Evolutionary conservation across 768 basidiomycete species (phyloP).

Genomic region (Russula sp.): DNA sequence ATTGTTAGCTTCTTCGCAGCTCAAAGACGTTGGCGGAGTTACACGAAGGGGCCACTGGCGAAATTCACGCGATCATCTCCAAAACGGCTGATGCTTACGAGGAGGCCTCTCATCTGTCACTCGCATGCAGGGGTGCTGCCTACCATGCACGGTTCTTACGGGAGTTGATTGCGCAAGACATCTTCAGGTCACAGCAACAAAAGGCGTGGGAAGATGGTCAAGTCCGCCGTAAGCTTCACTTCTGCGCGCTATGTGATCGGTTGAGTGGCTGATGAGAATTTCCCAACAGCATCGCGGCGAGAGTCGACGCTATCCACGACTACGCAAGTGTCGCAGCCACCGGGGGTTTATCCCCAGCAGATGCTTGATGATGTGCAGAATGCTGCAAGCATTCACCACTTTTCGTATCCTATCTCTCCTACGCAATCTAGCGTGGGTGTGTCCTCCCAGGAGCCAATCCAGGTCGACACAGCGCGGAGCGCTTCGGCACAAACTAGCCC

Average conservation of each 20-base stretch:
- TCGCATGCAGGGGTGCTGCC: conserved; percentile 57
- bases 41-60: conserved; percentile 50
- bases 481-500: conserved; percentile 22
- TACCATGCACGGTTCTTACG: conserved; percentile 76
- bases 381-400: not conserved
- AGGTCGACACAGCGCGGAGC: conserved; percentile 5
- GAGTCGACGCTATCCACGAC: conserved; percentile 8
- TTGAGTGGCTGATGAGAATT: not conserved
- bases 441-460: conserved; percentile 12
- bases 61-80: conserved; percentile 59
- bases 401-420: conserved; percentile 8
- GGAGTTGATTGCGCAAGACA: conserved; percentile 57
- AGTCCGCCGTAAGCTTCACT: conserved; percentile 1
- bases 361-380: conserved; percentile 12
- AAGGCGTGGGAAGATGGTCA: conserved; percentile 11
- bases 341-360: conserved; percentile 10
- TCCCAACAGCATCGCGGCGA: conserved; percentile 7
- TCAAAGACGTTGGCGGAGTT: conserved; percentile 50
- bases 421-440: not conserved
- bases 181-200: conserved; percentile 38
- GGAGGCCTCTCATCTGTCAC: conserved; percentile 55
- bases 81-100: conserved; percentile 74
- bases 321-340: conserved; percentile 5
- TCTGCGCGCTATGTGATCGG: not conserved
- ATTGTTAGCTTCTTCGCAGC: conserved; percentile 56